These are phyloP conservation scores for Wakefieldia striispora DNA, from an alignment of 768 basidiomycete genomes.

Conservation along the genomic window DNA sequence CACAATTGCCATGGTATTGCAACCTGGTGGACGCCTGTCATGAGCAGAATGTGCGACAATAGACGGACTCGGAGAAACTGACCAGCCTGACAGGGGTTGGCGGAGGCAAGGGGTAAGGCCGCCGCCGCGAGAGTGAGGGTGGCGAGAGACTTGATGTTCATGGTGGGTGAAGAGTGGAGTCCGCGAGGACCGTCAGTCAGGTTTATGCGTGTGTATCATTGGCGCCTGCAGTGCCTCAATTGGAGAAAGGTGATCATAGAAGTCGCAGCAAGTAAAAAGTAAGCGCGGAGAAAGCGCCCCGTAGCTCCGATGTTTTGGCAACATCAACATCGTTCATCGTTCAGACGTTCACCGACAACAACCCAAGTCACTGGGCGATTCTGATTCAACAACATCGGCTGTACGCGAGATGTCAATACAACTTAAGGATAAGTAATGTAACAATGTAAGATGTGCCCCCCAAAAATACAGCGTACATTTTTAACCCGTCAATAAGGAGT, in stretches of 20 bases:
- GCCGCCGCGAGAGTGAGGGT: constrained; percentile 18
- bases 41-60: neutral
- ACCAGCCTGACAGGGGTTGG: constrained; percentile 28
- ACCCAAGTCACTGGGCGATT: too few relatives aligned
- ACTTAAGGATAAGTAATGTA: constrained; percentile 3
- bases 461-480: constrained; percentile 10
- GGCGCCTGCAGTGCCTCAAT: too few relatives aligned
- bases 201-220: too few relatives aligned
- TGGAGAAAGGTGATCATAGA: constrained; percentile 1
- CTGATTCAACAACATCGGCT: too few relatives aligned
- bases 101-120: constrained; percentile 6
- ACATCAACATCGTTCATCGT: too few relatives aligned
- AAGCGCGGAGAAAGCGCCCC: neutral
- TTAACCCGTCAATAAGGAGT: constrained; percentile 6
- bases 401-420: too few relatives aligned
- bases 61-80: neutral
- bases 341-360: too few relatives aligned
- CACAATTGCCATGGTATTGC: constrained; percentile 17
- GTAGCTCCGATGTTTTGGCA: too few relatives aligned
- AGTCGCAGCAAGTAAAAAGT: constrained; percentile 7
- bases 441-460: neutral
- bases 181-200: too few relatives aligned
- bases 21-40: neutral
- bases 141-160: constrained; percentile 25
- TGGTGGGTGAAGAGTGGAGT: neutral